A percentile compares a stretch with the other conserved stretches of the same genome.
phyloP scores from a whole-genome alignment of 2,329 filamentous ascomycete genomes.

The Fusarium sp. region DNA sequence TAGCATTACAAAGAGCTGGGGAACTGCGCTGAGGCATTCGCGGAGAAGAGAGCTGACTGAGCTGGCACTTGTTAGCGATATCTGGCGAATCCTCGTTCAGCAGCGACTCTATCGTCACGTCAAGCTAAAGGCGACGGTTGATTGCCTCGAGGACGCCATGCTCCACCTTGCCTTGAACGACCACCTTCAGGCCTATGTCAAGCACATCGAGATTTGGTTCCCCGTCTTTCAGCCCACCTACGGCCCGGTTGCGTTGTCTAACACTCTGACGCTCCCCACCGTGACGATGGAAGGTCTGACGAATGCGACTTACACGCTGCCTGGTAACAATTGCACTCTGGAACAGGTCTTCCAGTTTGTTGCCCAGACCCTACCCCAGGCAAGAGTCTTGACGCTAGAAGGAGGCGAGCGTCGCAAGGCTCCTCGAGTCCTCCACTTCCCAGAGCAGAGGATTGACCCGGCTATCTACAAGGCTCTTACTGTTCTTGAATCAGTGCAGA shows the following conservation, averaged over 20 bases:
- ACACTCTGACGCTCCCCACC: slow-evolving; percentile 60
- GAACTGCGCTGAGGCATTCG: slow-evolving; percentile 73
- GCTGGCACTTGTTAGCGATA: slow-evolving; percentile 69
- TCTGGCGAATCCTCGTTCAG: slow-evolving; percentile 78
- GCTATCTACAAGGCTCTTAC: slow-evolving; percentile 53
- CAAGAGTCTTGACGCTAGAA: slow-evolving; percentile 76
- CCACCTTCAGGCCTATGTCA: slow-evolving; percentile 73
- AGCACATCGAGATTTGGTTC: slow-evolving; percentile 82
- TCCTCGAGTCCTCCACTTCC: slow-evolving; percentile 67
- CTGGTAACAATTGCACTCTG: slow-evolving; percentile 75
- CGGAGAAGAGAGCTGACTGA: slow-evolving; percentile 75
- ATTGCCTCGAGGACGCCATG: slow-evolving; percentile 70
- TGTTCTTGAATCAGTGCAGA: slow-evolving; percentile 67
- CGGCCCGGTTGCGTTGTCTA: slow-evolving; percentile 55
- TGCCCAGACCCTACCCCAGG: slow-evolving; percentile 67
- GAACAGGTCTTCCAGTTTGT: slow-evolving; percentile 77
- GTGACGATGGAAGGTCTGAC: slow-evolving; percentile 67
- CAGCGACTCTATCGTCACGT: slow-evolving; percentile 80
- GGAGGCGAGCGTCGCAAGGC: slow-evolving; percentile 83
- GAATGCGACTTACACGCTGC: slow-evolving; percentile 69
- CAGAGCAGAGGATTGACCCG: slow-evolving; percentile 34
- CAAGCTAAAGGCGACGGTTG: slow-evolving; percentile 77
- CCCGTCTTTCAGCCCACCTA: slow-evolving; percentile 75
- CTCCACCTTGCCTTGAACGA: slow-evolving; percentile 69
- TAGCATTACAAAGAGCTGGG: slow-evolving; percentile 69